Conservation (phyloP, 2,329 filamentous ascomycete species). For the Epichloe gansuensis region DNA sequence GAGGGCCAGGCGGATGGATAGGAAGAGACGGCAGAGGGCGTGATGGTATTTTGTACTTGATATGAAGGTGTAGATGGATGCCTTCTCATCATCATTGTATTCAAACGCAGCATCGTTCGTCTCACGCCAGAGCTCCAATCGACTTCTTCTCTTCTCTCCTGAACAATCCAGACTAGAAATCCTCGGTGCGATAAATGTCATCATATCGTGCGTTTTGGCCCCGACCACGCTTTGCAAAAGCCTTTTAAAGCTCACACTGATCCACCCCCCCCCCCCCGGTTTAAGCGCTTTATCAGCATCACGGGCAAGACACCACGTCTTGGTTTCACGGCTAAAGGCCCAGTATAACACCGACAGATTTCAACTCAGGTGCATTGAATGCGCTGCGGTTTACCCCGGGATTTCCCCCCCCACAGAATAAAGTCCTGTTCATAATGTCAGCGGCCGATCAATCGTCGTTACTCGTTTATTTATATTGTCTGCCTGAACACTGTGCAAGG, state of each 20-base stretch:
- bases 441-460: too few species aligned
- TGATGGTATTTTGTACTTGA: too few species aligned
- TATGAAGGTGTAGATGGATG: too few species aligned
- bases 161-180: conserved; percentile 9
- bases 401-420: too few species aligned
- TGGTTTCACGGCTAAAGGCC: conserved; percentile 42
- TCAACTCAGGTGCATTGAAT: too few species aligned
- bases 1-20: conserved; percentile 38
- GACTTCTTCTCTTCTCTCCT: too few species aligned
- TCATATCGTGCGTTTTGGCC: conserved; percentile 25
- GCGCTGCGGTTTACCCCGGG: too few species aligned
- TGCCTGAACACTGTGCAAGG: too few species aligned
- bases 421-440: too few species aligned
- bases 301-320: conserved; percentile 36
- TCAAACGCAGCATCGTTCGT: too few species aligned
- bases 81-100: not conserved
- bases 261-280: conserved; percentile 29
- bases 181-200: conserved; percentile 16
- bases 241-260: conserved; percentile 39
- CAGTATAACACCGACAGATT: conserved; percentile 16
- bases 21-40: not conserved
- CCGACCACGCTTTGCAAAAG: conserved; percentile 42
- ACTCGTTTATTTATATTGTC: too few species aligned
- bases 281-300: conserved; percentile 41
- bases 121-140: too few species aligned